Percentiles rank a stretch among this genome's conserved stretches.
Evolutionary conservation across 306 rosid genomes (phyloP).

Genomic region (Cicer chorassanicum): DNA sequence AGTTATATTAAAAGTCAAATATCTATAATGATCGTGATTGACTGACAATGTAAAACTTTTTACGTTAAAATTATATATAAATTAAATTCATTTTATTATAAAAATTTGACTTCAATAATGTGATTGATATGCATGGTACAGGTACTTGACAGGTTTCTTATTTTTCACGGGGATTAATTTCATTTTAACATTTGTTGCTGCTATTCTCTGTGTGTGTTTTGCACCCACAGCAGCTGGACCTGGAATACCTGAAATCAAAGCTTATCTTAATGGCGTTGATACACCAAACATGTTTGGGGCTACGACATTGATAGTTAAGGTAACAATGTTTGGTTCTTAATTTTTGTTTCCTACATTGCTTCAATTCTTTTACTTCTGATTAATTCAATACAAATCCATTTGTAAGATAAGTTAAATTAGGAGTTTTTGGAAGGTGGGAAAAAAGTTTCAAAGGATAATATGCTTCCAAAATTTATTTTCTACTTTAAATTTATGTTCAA

Average conservation of each 20-base stretch:
- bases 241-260: conserved; percentile 51
- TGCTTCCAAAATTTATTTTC: not conserved
- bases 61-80: too few relatives aligned
- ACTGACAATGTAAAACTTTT: too few relatives aligned
- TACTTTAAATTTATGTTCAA: not conserved
- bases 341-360: not conserved
- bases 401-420: not conserved
- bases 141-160: conserved; percentile 46
- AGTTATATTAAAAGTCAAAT: too few relatives aligned
- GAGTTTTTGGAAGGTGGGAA: conserved; percentile 1
- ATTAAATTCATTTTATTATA: too few relatives aligned
- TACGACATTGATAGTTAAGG: conserved; percentile 46
- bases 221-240: conserved; percentile 54
- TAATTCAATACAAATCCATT: not conserved
- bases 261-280: conserved; percentile 51
- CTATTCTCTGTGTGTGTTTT: conserved; percentile 49
- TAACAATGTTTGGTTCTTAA: not conserved
- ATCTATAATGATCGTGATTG: too few relatives aligned
- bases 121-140: conserved; percentile 38
- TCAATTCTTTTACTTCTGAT: not conserved
- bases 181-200: conserved; percentile 44
- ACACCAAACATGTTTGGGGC: conserved; percentile 50
- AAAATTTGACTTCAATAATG: conserved; percentile 1
- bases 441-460: not conserved
- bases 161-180: conserved; percentile 42